Base-by-base conservation (phyloP, 164 flowering plant species). In the Stephania japonica region DNA sequence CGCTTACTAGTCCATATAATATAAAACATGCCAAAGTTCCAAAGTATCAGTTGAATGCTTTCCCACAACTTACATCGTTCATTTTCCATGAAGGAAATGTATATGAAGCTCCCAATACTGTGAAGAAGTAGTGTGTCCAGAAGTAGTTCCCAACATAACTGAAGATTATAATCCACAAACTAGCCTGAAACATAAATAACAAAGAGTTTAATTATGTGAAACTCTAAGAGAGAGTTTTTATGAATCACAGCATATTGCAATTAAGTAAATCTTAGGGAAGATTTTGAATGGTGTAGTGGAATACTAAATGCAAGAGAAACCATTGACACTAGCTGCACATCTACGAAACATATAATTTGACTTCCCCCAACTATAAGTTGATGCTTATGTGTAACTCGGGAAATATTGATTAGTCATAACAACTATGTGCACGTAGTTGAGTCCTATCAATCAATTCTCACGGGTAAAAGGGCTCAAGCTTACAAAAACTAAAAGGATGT, bases 101-200 rank as follows among this genome's bases (percentile, higher is more conserved):
- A 73, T 95, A 93, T 42, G 99, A 86, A 78, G 99, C 99, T 69
- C 99, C 99, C 84, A 95, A 78, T 56, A 95, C 98, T n/a, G 89
- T 90, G 87, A 95, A 95, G 83, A 95, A 95, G 79, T 95, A 95
- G 77, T 95, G 99, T 59, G 99, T 93, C 98, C 99, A 95, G 76
- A 93, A 95, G 85, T 95, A 93, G 80, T 95, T 95, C 56, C 99
- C 99, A 73, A 95, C 99, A 78, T 95, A 95, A 73, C 98, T 95
- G 78, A 95, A 95, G 70, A 93, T 86, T 13, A 87, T 50, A 76
- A 87, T 90, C 99, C 99, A 95, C 12, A 95, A 74, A 85, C 86
- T 95, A 49, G 98, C 99, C 98, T 95, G 98, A 80, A 76, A 81
- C 76, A 72, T 71, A 23, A 47, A 47, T 16, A 65, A 42, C 25